phyloP scores from a whole-genome alignment of 2,329 filamentous ascomycete genomes.

The Aureobasidium sp. region DNA sequence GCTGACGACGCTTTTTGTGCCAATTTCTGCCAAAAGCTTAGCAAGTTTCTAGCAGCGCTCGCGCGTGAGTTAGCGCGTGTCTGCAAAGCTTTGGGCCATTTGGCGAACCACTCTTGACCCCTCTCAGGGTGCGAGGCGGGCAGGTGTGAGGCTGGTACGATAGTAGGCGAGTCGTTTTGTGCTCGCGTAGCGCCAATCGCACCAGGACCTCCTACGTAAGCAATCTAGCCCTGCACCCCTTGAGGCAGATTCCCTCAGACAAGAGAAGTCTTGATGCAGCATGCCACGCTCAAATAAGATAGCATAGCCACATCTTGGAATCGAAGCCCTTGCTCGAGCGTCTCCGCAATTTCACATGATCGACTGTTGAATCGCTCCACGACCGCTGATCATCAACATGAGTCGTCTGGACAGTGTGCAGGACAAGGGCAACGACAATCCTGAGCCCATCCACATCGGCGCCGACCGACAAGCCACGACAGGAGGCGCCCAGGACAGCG shows the following conservation, averaged over 20 bases:
- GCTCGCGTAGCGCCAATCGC: neutral
- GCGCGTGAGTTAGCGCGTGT: neutral
- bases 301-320: neutral
- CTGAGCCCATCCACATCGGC: neutral
- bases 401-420: neutral
- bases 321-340: neutral
- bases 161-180: neutral
- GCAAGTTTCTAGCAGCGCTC: neutral
- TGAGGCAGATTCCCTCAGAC: neutral
- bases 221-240: neutral
- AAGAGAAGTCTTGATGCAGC: neutral
- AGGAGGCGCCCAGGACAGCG: neutral
- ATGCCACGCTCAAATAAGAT: neutral
- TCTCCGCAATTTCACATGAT: slow-evolving; percentile 12
- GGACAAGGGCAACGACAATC: neutral
- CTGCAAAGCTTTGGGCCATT: neutral
- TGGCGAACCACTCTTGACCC: neutral
- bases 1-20: neutral
- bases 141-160: neutral
- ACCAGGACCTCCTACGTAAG: neutral
- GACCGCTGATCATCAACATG: neutral
- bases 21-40: neutral
- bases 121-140: neutral
- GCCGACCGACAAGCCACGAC: neutral
- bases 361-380: neutral